phyloP scores from a whole-genome alignment of 371 early-diverging fungal genomes.

The Mucor racemosus region DNA sequence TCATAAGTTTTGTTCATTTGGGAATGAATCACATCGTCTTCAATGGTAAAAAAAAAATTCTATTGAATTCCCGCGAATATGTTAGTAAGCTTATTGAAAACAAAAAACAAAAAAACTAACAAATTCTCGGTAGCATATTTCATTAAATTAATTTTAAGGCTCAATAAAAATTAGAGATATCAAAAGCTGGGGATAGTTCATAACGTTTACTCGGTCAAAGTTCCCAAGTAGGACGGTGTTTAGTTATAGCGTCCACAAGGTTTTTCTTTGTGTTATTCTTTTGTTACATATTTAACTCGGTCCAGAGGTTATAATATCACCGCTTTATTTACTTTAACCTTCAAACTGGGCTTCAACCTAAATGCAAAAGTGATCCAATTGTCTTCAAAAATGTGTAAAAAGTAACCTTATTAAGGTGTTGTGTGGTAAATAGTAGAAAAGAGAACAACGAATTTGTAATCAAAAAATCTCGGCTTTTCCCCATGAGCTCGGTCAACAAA shows the following conservation, averaged over 20 bases:
- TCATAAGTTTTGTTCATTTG: background rate
- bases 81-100: background rate
- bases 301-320: slow-evolving; percentile 1
- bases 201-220: no score
- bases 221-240: no score
- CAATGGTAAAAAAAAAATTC: background rate
- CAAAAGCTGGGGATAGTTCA: no score
- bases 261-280: background rate
- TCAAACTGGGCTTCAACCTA: slow-evolving; percentile 1
- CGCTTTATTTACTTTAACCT: background rate
- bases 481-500: background rate
- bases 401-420: background rate
- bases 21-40: background rate
- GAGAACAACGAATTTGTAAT: background rate
- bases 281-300: background rate
- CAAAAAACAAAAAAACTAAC: background rate
- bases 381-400: background rate
- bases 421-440: background rate
- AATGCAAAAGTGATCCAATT: background rate
- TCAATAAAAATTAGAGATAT: no score
- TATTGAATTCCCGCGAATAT: background rate
- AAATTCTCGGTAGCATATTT: background rate
- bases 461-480: background rate
- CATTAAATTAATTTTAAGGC: background rate
- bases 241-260: background rate